Evolutionary conservation across 1,139 yeast species (phyloP), one percentile per base, ranked within the genome.

Genomic region (Scheffersomyces stambukii): DNA sequence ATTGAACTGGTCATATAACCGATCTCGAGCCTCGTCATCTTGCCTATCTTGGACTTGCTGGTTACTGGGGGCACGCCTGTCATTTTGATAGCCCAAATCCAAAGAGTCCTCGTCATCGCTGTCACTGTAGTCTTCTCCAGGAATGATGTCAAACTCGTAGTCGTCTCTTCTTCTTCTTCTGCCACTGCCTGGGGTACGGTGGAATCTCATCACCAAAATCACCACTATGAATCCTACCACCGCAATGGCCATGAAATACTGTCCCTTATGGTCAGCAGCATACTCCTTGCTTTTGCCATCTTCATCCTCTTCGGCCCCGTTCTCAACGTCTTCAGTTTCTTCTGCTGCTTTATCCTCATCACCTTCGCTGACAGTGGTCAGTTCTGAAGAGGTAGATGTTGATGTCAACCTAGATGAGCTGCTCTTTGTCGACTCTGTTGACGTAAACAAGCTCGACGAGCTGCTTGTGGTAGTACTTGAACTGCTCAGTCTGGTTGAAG

Each of bases 101-200:
- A 56, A 42, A 12, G 57, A 49, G 29, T 54, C 62, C 20, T 47
- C 46, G 21, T 40, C 52, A 13, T 56, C 63, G 29, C 60, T 54
- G 32, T 60, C 68, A 30, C 50, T 46, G 43, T 68, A 66, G 40
- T 81, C 89, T 45, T 75, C 81, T 1, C 82, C 82, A 11, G 77
- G 78, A 29, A 82, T 81, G 25, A 82, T 80, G 51, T 82, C 93
- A 52, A 82, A 82, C 51, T 82, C 93, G 47, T 75, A 81, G 37
- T 81, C 82, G 33, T 78, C 84, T 38, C 82, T 73, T 57, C 86
- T 71, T 56, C 88, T 70, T 46, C 81, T 70, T 33, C 77, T 63
- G 6, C 64, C 51, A 32, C 64, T 55, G 14, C 67, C 66, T n/a
- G 70, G 70, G 2, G 64, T 56, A 42, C 73, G 69, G 32, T 74